phyloP scores from a whole-genome alignment of 2,329 filamentous ascomycete species.

The Nigrospora oryzae region DNA sequence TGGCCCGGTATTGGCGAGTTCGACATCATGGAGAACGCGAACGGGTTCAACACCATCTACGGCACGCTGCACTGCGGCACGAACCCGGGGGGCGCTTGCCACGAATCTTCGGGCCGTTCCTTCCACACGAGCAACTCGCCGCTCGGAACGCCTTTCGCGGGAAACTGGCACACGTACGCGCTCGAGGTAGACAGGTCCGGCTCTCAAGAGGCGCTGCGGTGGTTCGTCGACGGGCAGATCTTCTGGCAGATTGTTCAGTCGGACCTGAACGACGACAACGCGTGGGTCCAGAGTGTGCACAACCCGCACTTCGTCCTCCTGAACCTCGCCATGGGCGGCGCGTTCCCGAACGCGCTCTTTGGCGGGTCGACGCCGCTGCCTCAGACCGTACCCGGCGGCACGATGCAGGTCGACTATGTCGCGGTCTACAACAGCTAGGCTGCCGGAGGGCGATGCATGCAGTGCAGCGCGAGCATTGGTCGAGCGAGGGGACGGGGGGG shows the following conservation, averaged over 20 bases:
- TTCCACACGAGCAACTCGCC: constrained; percentile 4
- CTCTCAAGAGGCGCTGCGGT: constrained; percentile 11
- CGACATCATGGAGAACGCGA: constrained; percentile 21
- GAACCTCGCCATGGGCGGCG: constrained; percentile 19
- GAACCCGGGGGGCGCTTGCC: constrained; percentile 20
- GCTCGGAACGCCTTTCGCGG: constrained; percentile 4
- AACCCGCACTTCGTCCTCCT: constrained; percentile 16
- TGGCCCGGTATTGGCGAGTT: constrained; percentile 19
- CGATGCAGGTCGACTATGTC: constrained; percentile 9
- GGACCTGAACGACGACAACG: constrained; percentile 10
- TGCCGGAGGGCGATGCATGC: too few relatives aligned
- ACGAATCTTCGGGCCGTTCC: constrained; percentile 15
- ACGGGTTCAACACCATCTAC: constrained; percentile 12
- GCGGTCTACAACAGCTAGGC: constrained; percentile 8
- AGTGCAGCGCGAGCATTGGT: too few relatives aligned
- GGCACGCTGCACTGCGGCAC: constrained; percentile 17
- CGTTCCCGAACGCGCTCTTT: constrained; percentile 15
- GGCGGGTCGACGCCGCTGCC: constrained; percentile 13
- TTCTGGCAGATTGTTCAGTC: constrained; percentile 10
- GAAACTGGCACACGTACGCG: constrained; percentile 19
- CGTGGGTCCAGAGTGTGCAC: constrained; percentile 15
- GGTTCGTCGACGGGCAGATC: constrained; percentile 14
- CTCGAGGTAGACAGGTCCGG: constrained; percentile 14
- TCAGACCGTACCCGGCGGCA: constrained; percentile 7
- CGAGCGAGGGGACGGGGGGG: too few relatives aligned